A percentile compares a stretch with the other conserved stretches of the same genome.
phyloP scores from a whole-genome alignment of 78 protist species.

The Diacronema lutheri region DNA sequence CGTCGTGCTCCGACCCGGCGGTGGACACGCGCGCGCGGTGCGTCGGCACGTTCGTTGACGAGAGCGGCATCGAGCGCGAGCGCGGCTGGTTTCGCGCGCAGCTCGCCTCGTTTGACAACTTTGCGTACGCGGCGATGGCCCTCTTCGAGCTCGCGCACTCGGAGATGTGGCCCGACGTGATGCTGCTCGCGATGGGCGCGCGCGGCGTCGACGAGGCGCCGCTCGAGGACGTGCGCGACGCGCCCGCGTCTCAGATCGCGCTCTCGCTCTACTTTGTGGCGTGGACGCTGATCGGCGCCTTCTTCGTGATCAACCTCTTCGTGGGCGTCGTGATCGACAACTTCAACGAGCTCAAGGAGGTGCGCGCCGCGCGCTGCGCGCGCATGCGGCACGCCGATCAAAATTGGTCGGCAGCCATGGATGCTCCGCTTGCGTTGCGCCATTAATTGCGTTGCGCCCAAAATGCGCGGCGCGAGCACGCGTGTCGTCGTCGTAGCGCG shows the following conservation, averaged over 20 bases:
- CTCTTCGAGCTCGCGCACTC: not conserved
- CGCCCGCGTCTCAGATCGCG: not conserved
- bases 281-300: constrained; percentile 33
- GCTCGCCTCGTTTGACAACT: not conserved
- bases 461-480: too few relatives aligned
- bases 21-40: too few relatives aligned
- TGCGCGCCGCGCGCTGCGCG: too few relatives aligned
- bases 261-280: not conserved
- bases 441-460: too few relatives aligned
- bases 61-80: not conserved
- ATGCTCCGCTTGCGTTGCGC: too few relatives aligned
- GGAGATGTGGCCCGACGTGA: not conserved
- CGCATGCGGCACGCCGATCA: too few relatives aligned
- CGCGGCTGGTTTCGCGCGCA: not conserved
- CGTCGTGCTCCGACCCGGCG: not conserved
- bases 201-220: not conserved
- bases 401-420: too few relatives aligned
- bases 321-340: constrained; percentile 26
- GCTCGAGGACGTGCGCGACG: not conserved
- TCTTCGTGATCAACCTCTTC: constrained; percentile 43
- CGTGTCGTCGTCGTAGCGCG: too few relatives aligned
- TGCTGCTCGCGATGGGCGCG: not conserved
- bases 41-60: too few relatives aligned
- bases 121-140: not conserved
- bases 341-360: not conserved